A percentile compares a stretch with the other conserved stretches of the same genome.
Conservation (phyloP, 139 green algal genomes). For the Coelastrella sp. region DNA sequence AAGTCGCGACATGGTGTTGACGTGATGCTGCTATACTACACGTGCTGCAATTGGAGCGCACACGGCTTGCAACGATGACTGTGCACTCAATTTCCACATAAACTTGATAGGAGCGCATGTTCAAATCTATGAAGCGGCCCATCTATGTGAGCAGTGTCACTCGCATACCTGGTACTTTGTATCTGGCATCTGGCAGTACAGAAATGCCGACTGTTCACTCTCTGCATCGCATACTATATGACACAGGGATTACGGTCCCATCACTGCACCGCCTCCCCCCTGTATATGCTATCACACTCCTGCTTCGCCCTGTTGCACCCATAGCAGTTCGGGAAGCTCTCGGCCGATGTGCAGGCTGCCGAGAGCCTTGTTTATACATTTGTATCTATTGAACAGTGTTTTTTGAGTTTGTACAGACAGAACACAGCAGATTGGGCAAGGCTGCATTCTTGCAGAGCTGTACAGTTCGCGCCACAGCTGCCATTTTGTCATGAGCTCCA, state of each 20-base stretch:
- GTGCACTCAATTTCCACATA: no score
- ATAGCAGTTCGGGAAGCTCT: conserved; percentile 1
- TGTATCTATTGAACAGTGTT: neutral
- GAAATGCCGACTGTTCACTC: neutral
- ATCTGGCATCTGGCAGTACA: conserved; percentile 13
- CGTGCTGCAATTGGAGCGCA: no score
- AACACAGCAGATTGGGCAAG: neutral
- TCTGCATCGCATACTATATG: neutral
- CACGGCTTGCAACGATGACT: no score
- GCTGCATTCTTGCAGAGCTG: neutral
- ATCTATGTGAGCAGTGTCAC: no score
- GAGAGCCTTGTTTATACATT: neutral
- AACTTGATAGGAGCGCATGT: no score
- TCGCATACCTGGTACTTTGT: neutral
- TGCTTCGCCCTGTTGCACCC: neutral
- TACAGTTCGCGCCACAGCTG: conserved; percentile 23
- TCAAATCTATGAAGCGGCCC: no score
- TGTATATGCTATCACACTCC: conserved; percentile 1
- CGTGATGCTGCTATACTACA: no score
- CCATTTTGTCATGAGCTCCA: neutral
- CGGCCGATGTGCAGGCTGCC: neutral
- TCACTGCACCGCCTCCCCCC: neutral
- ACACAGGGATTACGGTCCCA: neutral
- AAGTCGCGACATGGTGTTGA: no score
- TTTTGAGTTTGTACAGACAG: neutral